Evolutionary conservation across 2,329 filamentous ascomycete species (phyloP).

Genomic region (Rasamsonia emersonii): DNA sequence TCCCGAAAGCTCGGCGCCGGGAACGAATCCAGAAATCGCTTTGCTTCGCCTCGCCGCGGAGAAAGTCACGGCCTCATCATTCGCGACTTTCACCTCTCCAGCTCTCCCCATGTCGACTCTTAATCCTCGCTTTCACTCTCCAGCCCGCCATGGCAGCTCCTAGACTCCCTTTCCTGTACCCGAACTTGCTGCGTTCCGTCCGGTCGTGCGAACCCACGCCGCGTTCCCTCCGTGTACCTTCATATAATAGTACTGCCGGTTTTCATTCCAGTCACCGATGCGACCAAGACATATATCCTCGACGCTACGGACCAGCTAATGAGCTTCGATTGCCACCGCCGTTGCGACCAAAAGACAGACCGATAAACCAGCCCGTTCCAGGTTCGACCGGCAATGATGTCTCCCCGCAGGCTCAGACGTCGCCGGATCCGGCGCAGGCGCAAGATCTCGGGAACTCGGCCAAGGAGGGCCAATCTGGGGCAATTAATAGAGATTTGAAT

Average conservation of each 20-base stretch:
- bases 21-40: too few relatives aligned
- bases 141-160: conserved; percentile 48
- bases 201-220: conserved; percentile 40
- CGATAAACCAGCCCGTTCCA: conserved; percentile 10
- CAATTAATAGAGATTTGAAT: too few relatives aligned
- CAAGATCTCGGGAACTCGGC: conserved; percentile 10
- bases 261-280: conserved; percentile 30
- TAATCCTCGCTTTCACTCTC: conserved; percentile 1
- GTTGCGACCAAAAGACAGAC: conserved; percentile 19
- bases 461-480: neutral
- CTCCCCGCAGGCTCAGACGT: conserved; percentile 5
- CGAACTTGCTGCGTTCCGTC: conserved; percentile 53
- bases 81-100: conserved; percentile 8
- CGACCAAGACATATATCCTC: conserved; percentile 32
- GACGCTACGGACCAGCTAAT: conserved; percentile 39
- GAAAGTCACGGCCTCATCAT: conserved; percentile 2
- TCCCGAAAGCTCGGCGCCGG: too few relatives aligned
- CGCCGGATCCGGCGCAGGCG: conserved; percentile 7
- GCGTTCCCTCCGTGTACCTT: conserved; percentile 31
- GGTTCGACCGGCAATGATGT: conserved; percentile 11
- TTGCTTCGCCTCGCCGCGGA: conserved; percentile 17
- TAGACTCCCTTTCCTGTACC: conserved; percentile 60
- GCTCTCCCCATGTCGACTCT: too few relatives aligned
- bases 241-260: too few relatives aligned
- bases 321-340: conserved; percentile 34